Evolutionary conservation across 1,284 basidiomycete genomes (phyloP).

Genomic region (Omphalotus olearius): DNA sequence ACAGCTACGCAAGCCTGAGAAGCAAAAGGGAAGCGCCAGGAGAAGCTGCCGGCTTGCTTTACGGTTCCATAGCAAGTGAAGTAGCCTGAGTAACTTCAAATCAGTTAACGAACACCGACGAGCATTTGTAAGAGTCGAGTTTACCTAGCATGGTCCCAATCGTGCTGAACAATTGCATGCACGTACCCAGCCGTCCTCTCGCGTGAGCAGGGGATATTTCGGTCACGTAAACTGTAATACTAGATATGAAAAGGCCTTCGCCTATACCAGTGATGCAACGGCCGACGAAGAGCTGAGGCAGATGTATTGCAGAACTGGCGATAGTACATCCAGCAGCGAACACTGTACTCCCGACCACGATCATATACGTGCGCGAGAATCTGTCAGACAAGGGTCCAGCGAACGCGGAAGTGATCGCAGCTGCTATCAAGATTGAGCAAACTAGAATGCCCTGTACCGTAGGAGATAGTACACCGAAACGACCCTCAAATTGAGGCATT

Average conservation of each 20-base stretch:
- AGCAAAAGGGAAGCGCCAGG: constrained; percentile 46
- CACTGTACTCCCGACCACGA: constrained; percentile 28
- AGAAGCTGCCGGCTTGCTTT: constrained; percentile 31
- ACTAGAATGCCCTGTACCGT: constrained; percentile 21
- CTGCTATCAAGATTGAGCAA: constrained; percentile 41
- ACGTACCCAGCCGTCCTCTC: constrained; percentile 36
- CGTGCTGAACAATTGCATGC: constrained; percentile 41
- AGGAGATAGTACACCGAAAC: constrained; percentile 18
- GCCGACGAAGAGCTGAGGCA: constrained; percentile 35
- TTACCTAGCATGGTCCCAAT: constrained; percentile 37
- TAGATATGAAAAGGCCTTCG: constrained; percentile 44
- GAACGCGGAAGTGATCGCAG: constrained; percentile 37
- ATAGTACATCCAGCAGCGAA: constrained; percentile 22
- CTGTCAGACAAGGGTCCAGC: constrained; percentile 44
- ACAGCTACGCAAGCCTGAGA: constrained; percentile 36
- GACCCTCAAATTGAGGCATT: constrained; percentile 20
- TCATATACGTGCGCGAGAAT: constrained; percentile 44
- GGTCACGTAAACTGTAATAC: constrained; percentile 41
- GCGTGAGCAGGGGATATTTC: constrained; percentile 40
- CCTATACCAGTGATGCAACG: constrained; percentile 44
- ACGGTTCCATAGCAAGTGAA: constrained; percentile 47
- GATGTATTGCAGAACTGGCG: constrained; percentile 15
- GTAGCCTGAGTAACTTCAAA: constrained; percentile 30
- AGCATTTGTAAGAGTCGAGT: neutral
- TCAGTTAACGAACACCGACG: neutral